These are phyloP conservation scores for Lachnellula cervina DNA, from an alignment of 2,329 filamentous ascomycete genomes.

Conservation along the genomic window DNA sequence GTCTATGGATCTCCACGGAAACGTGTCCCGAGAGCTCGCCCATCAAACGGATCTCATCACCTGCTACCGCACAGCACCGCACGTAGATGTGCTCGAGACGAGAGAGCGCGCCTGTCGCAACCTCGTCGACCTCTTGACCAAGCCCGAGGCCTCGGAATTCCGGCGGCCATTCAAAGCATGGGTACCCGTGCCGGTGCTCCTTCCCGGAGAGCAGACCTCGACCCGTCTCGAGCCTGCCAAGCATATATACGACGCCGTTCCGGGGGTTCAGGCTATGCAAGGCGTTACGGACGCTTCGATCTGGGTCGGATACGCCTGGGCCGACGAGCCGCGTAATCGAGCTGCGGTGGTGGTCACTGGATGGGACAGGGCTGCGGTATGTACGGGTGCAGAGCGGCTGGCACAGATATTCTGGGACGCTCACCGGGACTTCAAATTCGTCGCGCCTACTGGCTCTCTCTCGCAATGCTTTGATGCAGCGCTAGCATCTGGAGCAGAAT, in stretches of 20 bases:
- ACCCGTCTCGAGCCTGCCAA: constrained; percentile 49
- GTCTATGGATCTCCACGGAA: constrained; percentile 53
- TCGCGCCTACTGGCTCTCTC: constrained; percentile 45
- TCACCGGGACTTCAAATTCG: constrained; percentile 45
- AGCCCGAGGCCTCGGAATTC: constrained; percentile 7
- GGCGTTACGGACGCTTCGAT: constrained; percentile 47
- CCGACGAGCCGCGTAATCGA: constrained; percentile 48
- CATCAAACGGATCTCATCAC: constrained; percentile 48
- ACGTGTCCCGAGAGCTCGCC: constrained; percentile 45
- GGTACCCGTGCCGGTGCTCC: constrained; percentile 46
- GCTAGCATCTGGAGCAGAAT: constrained; percentile 30
- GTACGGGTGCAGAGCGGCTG: constrained; percentile 39
- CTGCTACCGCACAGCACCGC: constrained; percentile 44
- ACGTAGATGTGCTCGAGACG: constrained; percentile 46
- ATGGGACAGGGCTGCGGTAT: constrained; percentile 40
- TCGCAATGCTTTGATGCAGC: constrained; percentile 44
- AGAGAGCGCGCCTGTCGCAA: constrained; percentile 48
- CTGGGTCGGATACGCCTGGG: constrained; percentile 54
- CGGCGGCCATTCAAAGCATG: constrained; percentile 46
- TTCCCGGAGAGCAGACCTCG: constrained; percentile 51
- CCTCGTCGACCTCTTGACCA: constrained; percentile 37
- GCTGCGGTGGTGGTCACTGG: constrained; percentile 48
- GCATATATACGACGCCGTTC: constrained; percentile 45
- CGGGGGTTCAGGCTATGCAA: constrained; percentile 36
- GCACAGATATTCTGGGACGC: constrained; percentile 45